Base-by-base conservation (phyloP, 192 early-diverging fungal species). In the Backusella australiensis region DNA sequence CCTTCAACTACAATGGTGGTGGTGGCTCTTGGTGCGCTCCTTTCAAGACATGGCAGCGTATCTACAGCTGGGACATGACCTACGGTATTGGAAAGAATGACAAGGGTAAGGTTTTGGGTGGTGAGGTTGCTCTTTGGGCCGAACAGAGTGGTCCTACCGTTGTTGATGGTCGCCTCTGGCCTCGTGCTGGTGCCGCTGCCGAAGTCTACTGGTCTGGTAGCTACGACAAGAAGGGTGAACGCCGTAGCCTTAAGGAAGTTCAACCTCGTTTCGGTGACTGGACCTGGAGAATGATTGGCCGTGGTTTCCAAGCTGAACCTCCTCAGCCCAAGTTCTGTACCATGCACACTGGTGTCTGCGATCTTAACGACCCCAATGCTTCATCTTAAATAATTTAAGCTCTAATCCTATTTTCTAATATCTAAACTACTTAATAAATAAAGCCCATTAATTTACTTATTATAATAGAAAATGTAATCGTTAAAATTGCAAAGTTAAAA, bases 1-100 rank as follows among this genome's bases (percentile, higher is more conserved):
- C 70, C 1, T 63, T 69, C 77, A 88, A 88, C 63, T 88, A 83
- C 44, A 66, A 56, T 49, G 86, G 86, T 12, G n/a, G 14, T 34
- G 85, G 81, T 75, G 83, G 81, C 56, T 93, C 91, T 36, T 94
- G 93, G 92, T 94, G 93, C 82, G 87, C 84, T 38, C 92, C 93
- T 52, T 92, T 85, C 89, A 92, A 91, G 87, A 79, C 88, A 34
- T 93, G 92, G 93, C 88, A 91, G 83, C 88, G 89, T 63, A 86
- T 92, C 56, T 92, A 94, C 80, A 78, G 82, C 67, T 93, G 86
- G 78, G 87, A 93, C 75, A 84, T 90, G 44, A 85, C 85, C 70
- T 84, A 87, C 42, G 88, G 87, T 39, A 82, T 92, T 74, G 86
- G 84, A 5, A 79, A 77, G 1, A 4, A 8, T 14, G 56, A 63